A percentile compares a stretch with the other conserved stretches of the same genome.
phyloP scores from a whole-genome alignment of 1,139 yeast species.

The Debaryomycetaceae sp. region DNA sequence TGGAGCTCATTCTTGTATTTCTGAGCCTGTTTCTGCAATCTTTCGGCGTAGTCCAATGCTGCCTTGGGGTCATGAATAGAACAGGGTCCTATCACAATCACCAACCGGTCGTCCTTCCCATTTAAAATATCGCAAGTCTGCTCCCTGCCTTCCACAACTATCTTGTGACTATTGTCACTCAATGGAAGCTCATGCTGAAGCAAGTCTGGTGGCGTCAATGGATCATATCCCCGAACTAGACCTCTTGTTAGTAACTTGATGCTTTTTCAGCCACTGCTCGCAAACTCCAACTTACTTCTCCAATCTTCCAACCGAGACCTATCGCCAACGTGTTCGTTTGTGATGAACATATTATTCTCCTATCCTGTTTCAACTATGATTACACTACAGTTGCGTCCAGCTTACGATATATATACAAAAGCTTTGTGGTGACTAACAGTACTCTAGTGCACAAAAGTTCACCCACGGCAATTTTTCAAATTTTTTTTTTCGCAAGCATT shows the following conservation, averaged over 20 bases:
- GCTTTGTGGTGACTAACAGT: neutral
- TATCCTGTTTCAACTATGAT: conserved; percentile 40
- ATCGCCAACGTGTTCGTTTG: conserved; percentile 80
- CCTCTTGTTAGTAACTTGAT: conserved; percentile 12
- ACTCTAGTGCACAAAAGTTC: neutral
- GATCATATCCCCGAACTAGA: conserved; percentile 74
- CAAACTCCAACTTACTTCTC: conserved; percentile 57
- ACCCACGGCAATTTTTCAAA: conserved; percentile 1
- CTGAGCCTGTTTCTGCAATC: conserved; percentile 57
- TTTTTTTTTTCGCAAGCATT: neutral
- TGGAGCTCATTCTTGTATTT: conserved; percentile 70
- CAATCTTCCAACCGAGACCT: conserved; percentile 82
- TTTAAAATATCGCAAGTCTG: conserved; percentile 66
- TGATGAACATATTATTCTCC: conserved; percentile 60
- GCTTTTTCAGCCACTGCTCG: neutral
- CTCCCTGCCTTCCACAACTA: conserved; percentile 72
- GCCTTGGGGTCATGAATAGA: conserved; percentile 93
- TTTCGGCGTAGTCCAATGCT: conserved; percentile 81
- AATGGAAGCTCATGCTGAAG: conserved; percentile 88
- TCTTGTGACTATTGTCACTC: conserved; percentile 53
- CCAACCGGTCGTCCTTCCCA: conserved; percentile 76
- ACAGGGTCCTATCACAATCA: conserved; percentile 92
- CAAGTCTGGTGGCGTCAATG: conserved; percentile 90
- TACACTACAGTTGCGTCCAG: conserved; percentile 38
- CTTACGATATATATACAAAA: conserved; percentile 3